Evolutionary conservation across 305 asterid genomes (phyloP), one percentile per base, ranked within the genome.

Genomic region (Plantago coronopus): DNA sequence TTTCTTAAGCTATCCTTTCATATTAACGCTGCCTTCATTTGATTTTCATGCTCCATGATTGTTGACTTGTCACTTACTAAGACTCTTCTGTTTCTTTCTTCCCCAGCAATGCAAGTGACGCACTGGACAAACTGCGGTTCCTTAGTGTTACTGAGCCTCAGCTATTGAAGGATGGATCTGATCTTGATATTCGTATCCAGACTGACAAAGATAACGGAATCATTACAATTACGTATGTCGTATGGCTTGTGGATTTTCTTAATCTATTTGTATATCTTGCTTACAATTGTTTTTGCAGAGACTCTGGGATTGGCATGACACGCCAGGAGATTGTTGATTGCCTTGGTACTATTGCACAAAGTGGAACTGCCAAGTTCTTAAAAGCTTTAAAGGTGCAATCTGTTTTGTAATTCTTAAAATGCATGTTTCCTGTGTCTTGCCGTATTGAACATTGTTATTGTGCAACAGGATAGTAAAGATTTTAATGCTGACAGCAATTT

Each of bases 301-400:
- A 94, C 75, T 44, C 97, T 67, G 99, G 99, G 62, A 90, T 94
- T 73, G 99, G 99, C 71, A 94, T 94, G 99, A 85, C 88, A 12
- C 94, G 86, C 51, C 80, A 85, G 75, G 99, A 94, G 77, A 80
- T 94, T 58, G 85, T 94, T 49, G 99, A 89, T 67, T 85, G 95
- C 71, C 96, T 94, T 71, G 99, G 99, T 61, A 94, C 99, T 21
- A 94, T 94, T 15, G 99, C 99, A 48, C 97, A 94, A 67, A 94
- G 99, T 85, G 99, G 99, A 69, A 94, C 99, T 57, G 96, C 99
- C 14, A 94, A 94, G 77, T 94, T 94, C 69, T 71, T 94, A 44
- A 87, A 87, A 79, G 90, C 96, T 49, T 64, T 89, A 68, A 94
- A 89, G 99, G 99, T 89, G 51, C 12, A 51, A 34, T 58, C 11